Conservation (phyloP, 257 asterid species). For the Pogostemon cablin region DNA sequence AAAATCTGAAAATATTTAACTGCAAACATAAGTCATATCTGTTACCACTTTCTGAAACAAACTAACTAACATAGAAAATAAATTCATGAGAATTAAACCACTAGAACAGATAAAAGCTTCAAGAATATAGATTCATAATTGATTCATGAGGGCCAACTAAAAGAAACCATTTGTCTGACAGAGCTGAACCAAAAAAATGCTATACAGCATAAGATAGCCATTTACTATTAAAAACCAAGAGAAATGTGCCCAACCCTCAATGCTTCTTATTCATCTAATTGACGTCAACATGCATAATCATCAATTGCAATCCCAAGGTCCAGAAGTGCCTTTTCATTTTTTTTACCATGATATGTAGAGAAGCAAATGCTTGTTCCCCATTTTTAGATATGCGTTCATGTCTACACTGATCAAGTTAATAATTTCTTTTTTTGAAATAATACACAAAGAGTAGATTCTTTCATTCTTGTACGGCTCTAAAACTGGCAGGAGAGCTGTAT, state of each 20-base stretch:
- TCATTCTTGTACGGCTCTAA: not conserved
- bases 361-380: conserved; percentile 13
- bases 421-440: not conserved
- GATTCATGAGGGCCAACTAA: not conserved
- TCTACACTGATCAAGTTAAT: not conserved
- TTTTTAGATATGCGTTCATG: conserved; percentile 2
- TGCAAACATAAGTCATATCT: not conserved
- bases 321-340: not conserved
- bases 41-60: conserved; percentile 6
- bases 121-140: not conserved
- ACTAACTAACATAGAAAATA: conserved; percentile 6
- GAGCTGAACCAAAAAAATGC: not conserved
- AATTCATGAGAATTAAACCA: not conserved
- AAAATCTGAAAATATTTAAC: not conserved
- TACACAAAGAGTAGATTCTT: not conserved
- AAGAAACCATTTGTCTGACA: not conserved
- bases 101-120: not conserved
- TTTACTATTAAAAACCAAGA: not conserved
- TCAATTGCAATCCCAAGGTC: conserved; percentile 23
- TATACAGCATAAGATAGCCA: not conserved
- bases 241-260: not conserved
- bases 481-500: not conserved
- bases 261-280: not conserved
- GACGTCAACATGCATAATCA: conserved; percentile 5
- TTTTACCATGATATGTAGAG: not conserved